These are phyloP conservation scores for Penicillium verhagenii DNA, from an alignment of 495 filamentous ascomycete species.

Conservation along the genomic window DNA sequence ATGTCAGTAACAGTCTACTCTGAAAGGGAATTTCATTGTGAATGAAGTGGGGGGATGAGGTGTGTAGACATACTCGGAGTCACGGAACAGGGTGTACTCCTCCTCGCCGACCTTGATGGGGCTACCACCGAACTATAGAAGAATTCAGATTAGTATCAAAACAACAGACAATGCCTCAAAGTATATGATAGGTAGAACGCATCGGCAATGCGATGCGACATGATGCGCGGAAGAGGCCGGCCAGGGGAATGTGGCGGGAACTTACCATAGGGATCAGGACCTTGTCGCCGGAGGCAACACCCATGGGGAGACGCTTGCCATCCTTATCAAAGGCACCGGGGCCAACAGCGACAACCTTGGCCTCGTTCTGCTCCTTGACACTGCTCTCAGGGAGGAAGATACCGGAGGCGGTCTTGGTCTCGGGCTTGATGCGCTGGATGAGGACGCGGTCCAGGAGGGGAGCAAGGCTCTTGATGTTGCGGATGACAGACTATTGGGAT, in stretches of 20 bases:
- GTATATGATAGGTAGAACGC: background rate
- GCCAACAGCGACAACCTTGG: conserved; percentile 90
- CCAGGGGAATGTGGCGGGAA: conserved; percentile 7
- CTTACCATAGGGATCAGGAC: conserved; percentile 96
- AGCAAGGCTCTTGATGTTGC: conserved; percentile 91
- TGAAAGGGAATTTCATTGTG: background rate
- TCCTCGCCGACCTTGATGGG: conserved; percentile 97
- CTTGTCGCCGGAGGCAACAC: conserved; percentile 80
- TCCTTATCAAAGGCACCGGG: conserved; percentile 84
- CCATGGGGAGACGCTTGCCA: conserved; percentile 78
- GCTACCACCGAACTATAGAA: conserved; percentile 82
- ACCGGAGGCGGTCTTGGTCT: conserved; percentile 90
- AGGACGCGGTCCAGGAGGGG: conserved; percentile 98
- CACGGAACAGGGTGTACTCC: conserved; percentile 92
- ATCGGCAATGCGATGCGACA: background rate
- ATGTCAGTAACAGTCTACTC: conserved; percentile 28
- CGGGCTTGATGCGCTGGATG: conserved; percentile 96
- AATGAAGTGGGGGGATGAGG: background rate
- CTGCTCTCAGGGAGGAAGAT: conserved; percentile 97
- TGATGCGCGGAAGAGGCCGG: conserved; percentile 4
- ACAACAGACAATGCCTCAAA: background rate
- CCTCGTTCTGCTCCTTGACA: conserved; percentile 98
- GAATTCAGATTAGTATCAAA: conserved; percentile 9
- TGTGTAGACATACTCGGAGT: conserved; percentile 79
- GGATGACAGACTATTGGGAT: conserved; percentile 60